Base-by-base conservation (phyloP, 2,329 filamentous ascomycete species). In the Proliferodiscus dingleyae region DNA sequence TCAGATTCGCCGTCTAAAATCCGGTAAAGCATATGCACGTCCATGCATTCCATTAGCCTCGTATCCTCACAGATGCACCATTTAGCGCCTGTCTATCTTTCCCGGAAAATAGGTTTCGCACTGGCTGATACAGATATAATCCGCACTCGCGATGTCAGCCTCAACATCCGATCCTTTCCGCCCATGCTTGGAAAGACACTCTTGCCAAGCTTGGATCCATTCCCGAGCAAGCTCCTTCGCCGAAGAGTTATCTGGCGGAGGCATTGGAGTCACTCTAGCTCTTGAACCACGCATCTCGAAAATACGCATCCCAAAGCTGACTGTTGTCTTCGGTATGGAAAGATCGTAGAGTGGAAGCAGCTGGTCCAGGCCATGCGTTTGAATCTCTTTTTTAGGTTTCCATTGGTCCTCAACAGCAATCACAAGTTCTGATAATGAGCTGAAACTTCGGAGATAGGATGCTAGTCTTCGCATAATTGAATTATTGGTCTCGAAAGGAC, bases 341-440 rank as follows among this genome's bases (percentile, higher is more conserved):
- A 41, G 21, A 32, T 41, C 39, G 26, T 32, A 32, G 8, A 41
- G 28, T n/a, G 24, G 39, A n/a, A 41, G 7, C 22, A 41, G 28
- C 22, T 32, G 39, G n/a, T n/a, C 8, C 8, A 33, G 11, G 5
- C 23, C 16, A 22, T 41, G 38, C 15, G 16, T 32, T 2, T 13
- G 16, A 32, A 16, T 18, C 6, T 34, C 8, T 3, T 23, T 11
- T 11, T 41, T 13, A 24, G 28, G 26, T 15, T 23, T 21, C n/a
- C 19, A 19, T 32, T 3, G 39, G 23, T 32, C 13, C 21, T 33
- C 18, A 23, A 41, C 19, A 18, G 23, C 23, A 18, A 41, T 33
- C 11, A 32, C 39, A 4, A 41, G 28, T 10, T 33, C 11, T 4
- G 39, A 33, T 15, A 41, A 22, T 10, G 28, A 32, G 6, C 24